A percentile compares a stretch with the other conserved stretches of the same genome.
Evolutionary conservation across 2,329 filamentous ascomycete species (phyloP).

Genomic region (Paraphaeosphaeria minitans): DNA sequence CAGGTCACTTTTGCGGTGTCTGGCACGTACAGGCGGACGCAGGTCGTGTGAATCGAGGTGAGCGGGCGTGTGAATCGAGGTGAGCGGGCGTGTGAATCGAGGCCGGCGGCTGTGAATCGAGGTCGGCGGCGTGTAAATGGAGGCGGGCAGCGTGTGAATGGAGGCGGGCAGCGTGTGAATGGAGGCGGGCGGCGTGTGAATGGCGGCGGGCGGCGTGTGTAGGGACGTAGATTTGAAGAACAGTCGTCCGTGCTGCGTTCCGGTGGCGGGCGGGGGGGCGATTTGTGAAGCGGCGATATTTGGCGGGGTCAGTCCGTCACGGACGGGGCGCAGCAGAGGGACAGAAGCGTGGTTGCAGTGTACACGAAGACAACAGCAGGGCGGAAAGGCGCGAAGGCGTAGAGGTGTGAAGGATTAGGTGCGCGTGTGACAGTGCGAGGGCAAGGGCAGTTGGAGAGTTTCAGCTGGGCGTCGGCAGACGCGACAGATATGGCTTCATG

Average conservation of each 20-base stretch:
- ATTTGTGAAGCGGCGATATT: slow-evolving; percentile 4
- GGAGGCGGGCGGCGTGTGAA: slow-evolving; percentile 10
- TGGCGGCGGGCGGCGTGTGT: neutral
- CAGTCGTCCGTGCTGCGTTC: neutral
- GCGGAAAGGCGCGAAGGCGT: slow-evolving; percentile 11
- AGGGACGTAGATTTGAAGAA: neutral
- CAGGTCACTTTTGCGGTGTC: neutral
- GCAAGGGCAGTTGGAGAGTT: slow-evolving; percentile 9
- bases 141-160: neutral
- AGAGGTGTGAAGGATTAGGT: slow-evolving; percentile 7
- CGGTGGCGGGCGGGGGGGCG: slow-evolving; percentile 16
- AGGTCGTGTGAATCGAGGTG: slow-evolving; percentile 11
- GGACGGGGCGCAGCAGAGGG: slow-evolving; percentile 22
- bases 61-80: neutral
- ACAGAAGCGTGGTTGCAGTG: neutral
- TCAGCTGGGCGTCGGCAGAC: slow-evolving; percentile 8
- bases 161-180: slow-evolving; percentile 12
- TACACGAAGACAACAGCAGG: neutral
- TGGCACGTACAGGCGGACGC: neutral
- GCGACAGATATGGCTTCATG: neutral
- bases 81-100: slow-evolving; percentile 13
- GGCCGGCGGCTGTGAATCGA: neutral
- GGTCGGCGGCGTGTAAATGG: slow-evolving; percentile 13
- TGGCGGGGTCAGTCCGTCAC: slow-evolving; percentile 5
- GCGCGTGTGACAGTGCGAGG: slow-evolving; percentile 1